Base-by-base conservation (phyloP, 2,329 filamentous ascomycete species). In the Colletotrichum endophyticum region DNA sequence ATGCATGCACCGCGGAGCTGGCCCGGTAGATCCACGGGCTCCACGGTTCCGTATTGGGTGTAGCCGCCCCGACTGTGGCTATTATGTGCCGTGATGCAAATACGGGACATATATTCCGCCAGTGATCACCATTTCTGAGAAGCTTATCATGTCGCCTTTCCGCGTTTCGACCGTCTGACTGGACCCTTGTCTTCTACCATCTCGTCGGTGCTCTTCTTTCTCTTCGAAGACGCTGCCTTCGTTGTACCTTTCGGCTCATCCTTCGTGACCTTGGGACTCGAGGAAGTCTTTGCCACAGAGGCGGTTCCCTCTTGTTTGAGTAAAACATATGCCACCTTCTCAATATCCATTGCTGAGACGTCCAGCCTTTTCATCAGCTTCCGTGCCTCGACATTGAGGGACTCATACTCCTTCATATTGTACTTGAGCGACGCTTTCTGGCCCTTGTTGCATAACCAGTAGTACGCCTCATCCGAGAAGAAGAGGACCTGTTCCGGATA, bases 381-480 rank as follows among this genome's bases (percentile, higher is more conserved):
- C 15, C 83, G 81, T 1, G 89, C 87, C 68, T 84, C 82, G 6
- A 82, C 80, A 44, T 88, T 86, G 28, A 96, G 82, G n/a, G 85
- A 83, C 56, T 86, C 83, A 79, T 96, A 96, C 84, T 96, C 94
- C 79, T 92, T 92, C 25, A 85, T 83, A 57, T 88, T 93, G 84
- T 97, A 97, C 84, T 93, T 94, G 82, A 95, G 92, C 28, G 86
- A 84, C 0, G 81, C 84, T 70, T 86, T 88, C 56, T 86, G 84
- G 0, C 88, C 88, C n/a, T 84, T 83, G 81, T 90, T 91, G 80
- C 91, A 91, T 8, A 94, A 84, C 94, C 94, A 96, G 78, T 92
- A 90, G 81, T 93, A 96, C 5, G 93, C 89, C 84, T 97, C 95
- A 81, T 98, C 95, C 4, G 93, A 94, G 84, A 96, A 96, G 87